Evolutionary conservation across 163 green algal genomes (phyloP).

Genomic region (Chloromonas sp.): DNA sequence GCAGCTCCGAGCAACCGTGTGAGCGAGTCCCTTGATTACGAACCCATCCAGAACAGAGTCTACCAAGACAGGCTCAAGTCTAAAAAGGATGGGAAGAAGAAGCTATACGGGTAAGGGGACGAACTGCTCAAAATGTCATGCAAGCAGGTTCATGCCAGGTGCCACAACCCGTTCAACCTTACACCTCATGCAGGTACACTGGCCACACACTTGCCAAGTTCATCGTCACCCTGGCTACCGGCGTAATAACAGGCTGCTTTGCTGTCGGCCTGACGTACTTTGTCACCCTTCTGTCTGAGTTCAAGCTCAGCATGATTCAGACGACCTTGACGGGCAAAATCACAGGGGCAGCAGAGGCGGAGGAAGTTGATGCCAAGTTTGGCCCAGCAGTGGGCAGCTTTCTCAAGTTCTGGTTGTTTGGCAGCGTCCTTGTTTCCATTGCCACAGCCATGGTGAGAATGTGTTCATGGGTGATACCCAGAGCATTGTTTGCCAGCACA

Average conservation of each 20-base stretch:
- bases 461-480: too few species aligned
- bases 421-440: constrained; percentile 30
- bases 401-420: constrained; percentile 38
- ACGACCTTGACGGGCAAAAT: constrained; percentile 10
- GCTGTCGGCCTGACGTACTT: constrained; percentile 39
- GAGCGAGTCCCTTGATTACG: constrained; percentile 61
- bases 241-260: constrained; percentile 60
- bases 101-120: constrained; percentile 47
- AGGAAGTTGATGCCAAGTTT: background rate
- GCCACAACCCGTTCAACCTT: background rate
- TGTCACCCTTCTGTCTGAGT: constrained; percentile 32
- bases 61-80: constrained; percentile 47
- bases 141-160: background rate
- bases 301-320: constrained; percentile 34
- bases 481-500: background rate
- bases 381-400: constrained; percentile 17
- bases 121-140: background rate
- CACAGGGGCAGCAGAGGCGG: background rate
- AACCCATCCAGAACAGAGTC: constrained; percentile 65
- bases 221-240: constrained; percentile 59
- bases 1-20: background rate
- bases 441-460: constrained; percentile 36
- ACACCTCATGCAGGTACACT: constrained; percentile 55
- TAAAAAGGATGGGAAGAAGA: constrained; percentile 42
- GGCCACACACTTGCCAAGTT: constrained; percentile 69